phyloP scores from a whole-genome alignment of 495 filamentous ascomycete genomes.

The Trichoderma orchidacearum region DNA sequence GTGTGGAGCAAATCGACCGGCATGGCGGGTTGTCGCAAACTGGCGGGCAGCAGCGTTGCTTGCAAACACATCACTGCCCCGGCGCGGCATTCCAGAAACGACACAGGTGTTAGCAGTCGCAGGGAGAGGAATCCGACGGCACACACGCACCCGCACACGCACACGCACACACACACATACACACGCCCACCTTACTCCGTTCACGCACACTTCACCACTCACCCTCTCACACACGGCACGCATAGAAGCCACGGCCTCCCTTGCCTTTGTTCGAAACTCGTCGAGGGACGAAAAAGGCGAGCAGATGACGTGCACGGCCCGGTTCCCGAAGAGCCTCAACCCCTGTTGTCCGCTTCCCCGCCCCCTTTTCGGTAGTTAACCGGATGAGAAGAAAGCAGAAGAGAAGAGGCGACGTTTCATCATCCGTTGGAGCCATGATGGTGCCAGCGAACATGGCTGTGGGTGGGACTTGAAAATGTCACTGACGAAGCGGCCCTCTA shows the following conservation, averaged over 20 bases:
- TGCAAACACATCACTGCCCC: background rate
- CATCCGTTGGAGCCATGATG: background rate
- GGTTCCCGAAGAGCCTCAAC: background rate
- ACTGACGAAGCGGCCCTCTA: background rate
- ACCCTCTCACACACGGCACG: background rate
- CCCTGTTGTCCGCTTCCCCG: background rate
- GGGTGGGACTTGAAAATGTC: background rate
- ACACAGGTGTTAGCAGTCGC: background rate
- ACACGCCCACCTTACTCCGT: too few species aligned
- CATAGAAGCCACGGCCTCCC: background rate
- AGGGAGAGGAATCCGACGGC: background rate
- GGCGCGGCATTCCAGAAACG: background rate
- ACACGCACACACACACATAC: background rate
- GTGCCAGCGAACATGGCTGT: background rate
- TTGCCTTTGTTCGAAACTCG: background rate
- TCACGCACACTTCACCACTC: too few species aligned
- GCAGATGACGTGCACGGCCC: background rate
- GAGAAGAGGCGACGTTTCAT: background rate
- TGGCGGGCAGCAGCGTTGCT: background rate
- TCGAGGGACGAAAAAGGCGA: background rate
- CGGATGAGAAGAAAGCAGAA: background rate
- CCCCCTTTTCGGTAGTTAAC: background rate
- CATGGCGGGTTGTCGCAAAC: background rate
- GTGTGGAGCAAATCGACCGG: background rate
- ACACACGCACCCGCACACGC: background rate